phyloP scores from a whole-genome alignment of 192 early-diverging fungal species.

The Linnemannia elongata region DNA sequence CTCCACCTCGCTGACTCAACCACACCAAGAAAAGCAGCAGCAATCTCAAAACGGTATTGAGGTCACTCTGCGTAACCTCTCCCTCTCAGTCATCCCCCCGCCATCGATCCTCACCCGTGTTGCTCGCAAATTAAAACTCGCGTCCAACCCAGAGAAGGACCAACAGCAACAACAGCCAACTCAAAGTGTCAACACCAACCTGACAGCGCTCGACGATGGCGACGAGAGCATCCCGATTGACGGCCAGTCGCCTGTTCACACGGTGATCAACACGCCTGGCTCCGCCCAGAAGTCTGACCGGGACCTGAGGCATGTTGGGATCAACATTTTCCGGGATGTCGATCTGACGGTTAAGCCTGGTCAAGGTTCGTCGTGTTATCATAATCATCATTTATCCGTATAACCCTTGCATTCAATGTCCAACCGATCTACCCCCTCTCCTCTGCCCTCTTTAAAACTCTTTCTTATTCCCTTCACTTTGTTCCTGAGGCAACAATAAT shows the following conservation, averaged over 20 bases:
- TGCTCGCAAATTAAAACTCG: conserved; percentile 24
- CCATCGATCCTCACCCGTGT: conserved; percentile 40
- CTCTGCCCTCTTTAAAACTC: neutral
- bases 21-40: neutral
- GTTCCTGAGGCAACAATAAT: neutral
- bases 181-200: neutral
- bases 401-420: neutral
- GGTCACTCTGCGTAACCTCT: conserved; percentile 44
- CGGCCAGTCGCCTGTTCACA: neutral
- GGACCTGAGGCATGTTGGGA: conserved; percentile 41
- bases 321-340: conserved; percentile 51
- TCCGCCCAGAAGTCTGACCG: conserved; percentile 16
- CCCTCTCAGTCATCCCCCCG: conserved; percentile 52
- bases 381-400: neutral
- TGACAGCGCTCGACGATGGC: neutral
- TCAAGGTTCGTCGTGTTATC: conserved; percentile 36
- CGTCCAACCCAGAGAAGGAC: conserved; percentile 13
- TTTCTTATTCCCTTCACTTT: neutral
- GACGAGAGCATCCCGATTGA: neutral
- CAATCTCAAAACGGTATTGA: conserved; percentile 25
- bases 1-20: neutral
- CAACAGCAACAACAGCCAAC: neutral
- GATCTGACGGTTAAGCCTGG: conserved; percentile 51
- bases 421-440: neutral
- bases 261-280: neutral